Evolutionary conservation across 2,329 filamentous ascomycete genomes (phyloP).

Genomic region (Emergomyces orientalis): DNA sequence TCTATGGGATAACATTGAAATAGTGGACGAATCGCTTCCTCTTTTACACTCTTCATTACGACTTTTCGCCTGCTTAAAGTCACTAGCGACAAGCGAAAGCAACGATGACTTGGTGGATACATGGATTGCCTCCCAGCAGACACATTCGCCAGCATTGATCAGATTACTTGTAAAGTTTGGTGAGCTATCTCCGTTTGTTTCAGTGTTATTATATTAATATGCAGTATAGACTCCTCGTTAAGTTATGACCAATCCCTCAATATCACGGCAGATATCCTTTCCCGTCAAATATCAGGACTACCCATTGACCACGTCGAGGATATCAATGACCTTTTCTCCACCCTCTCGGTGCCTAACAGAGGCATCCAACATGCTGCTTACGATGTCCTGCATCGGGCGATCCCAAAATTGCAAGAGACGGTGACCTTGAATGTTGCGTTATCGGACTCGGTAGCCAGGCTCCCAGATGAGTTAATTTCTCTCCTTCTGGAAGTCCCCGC

Average conservation of each 20-base stretch:
- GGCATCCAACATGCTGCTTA: slow-evolving; percentile 74
- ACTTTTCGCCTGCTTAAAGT: slow-evolving; percentile 55
- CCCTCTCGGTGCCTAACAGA: slow-evolving; percentile 66
- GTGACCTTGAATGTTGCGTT: slow-evolving; percentile 64
- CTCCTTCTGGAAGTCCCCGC: slow-evolving; percentile 69
- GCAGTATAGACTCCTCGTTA: slow-evolving; percentile 37
- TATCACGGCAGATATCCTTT: slow-evolving; percentile 66
- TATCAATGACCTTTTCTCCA: slow-evolving; percentile 59
- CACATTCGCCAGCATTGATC: slow-evolving; percentile 49
- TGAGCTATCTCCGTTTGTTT: slow-evolving; percentile 18
- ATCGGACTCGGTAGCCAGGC: slow-evolving; percentile 47
- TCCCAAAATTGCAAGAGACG: slow-evolving; percentile 69
- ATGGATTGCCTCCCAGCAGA: slow-evolving; percentile 51
- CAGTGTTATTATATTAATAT: slow-evolving; percentile 7
- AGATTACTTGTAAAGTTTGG: slow-evolving; percentile 34
- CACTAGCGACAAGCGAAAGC: slow-evolving; percentile 48
- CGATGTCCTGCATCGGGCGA: slow-evolving; percentile 65
- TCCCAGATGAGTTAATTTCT: slow-evolving; percentile 79
- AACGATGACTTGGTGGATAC: slow-evolving; percentile 82
- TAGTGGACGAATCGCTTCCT: slow-evolving; percentile 47
- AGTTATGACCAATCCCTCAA: slow-evolving; percentile 56
- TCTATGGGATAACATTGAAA: slow-evolving; percentile 46
- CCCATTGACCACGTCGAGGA: slow-evolving; percentile 54
- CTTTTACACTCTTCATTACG: slow-evolving; percentile 64
- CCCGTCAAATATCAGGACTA: slow-evolving; percentile 57